Evolutionary conservation across 2,329 filamentous ascomycete species (phyloP), one percentile per base, ranked within the genome.

Genomic region (Botrytis byssoidea): DNA sequence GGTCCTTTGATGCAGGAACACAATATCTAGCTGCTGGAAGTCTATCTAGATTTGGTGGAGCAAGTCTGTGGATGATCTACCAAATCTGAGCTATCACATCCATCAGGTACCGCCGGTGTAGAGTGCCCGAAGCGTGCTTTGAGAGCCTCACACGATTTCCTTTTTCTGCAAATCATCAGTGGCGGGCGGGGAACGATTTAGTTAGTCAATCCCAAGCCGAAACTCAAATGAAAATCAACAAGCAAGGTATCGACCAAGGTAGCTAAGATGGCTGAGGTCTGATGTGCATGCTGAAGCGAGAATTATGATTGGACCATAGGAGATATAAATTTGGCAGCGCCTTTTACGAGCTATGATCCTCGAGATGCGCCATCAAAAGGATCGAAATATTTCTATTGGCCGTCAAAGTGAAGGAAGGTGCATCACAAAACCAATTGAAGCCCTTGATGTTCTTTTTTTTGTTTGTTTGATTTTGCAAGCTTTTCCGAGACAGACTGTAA

Each of bases 41-140:
- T 55, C 51, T 71, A 69, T 75, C 60, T 48, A 59, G 72, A 74
- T 75, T 57, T 60, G 48, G 64, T 69, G 65, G 64, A 59, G 63
- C 64, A 61, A 22, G 35, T 46, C 37, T 37, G 69, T 61, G 57
- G 40, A 48, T 74, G 63, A 73, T 73, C 71, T 51, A 48, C 73
- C 55, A 60, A 70, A 74, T 69, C 29, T 73, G 73, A 74, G 40
- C 25, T 57, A 70, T 74, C 73, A 73, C 48, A 64, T 69, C n/a
- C 40, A 60, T 70, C 73, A 74, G 71, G 71, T 70, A 73, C 73
- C 64, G 55, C 64, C 71, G 48, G 48, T 29, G 37, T 29, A 60
- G 29, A 42, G 48, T 66, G 73, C 59, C 73, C 65, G 70, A 69
- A 72, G 46, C 35, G 63, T 48, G n/a, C 69, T 25, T 63, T 3